These are phyloP conservation scores for Penicillium lagena DNA, from an alignment of 495 filamentous ascomycete species.

Conservation along the genomic window DNA sequence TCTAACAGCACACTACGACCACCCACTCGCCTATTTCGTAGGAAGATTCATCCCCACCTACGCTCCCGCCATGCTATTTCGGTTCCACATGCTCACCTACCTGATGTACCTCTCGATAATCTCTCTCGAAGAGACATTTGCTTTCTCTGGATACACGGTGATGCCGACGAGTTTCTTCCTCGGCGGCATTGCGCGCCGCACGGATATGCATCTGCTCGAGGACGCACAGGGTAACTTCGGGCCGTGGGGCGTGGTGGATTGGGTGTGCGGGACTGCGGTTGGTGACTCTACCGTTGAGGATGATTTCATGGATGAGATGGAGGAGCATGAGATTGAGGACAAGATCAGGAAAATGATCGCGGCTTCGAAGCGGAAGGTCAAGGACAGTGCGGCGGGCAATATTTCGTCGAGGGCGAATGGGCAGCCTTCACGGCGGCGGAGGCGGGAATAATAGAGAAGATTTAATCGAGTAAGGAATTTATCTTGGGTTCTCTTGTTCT, in stretches of 20 bases:
- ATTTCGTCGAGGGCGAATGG: conserved; percentile 2
- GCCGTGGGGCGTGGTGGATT: conserved; percentile 73
- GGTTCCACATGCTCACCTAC: conserved; percentile 74
- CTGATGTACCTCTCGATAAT: conserved; percentile 59
- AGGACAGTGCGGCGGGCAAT: conserved; percentile 6
- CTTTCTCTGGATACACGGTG: conserved; percentile 69
- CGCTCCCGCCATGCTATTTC: conserved; percentile 58
- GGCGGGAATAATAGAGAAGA: conserved; percentile 6
- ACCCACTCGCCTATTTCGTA: conserved; percentile 68
- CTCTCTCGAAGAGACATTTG: conserved; percentile 70
- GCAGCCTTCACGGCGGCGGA: conserved; percentile 1
- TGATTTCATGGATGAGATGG: conserved; percentile 15
- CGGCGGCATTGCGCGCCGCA: conserved; percentile 64
- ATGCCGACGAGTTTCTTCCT: conserved; percentile 68
- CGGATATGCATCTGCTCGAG: conserved; percentile 58
- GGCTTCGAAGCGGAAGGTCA: conserved; percentile 17
- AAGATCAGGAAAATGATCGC: conserved; percentile 20
- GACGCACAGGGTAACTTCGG: conserved; percentile 67
- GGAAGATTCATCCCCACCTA: conserved; percentile 67
- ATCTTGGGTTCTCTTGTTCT: not conserved
- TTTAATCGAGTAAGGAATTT: not conserved
- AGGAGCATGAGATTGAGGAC: conserved; percentile 15
- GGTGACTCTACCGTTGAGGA: conserved; percentile 44
- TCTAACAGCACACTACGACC: conserved; percentile 69
- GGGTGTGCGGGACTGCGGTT: conserved; percentile 62